Conservation (phyloP, 257 asterid species). For the Catharanthus roseus region DNA sequence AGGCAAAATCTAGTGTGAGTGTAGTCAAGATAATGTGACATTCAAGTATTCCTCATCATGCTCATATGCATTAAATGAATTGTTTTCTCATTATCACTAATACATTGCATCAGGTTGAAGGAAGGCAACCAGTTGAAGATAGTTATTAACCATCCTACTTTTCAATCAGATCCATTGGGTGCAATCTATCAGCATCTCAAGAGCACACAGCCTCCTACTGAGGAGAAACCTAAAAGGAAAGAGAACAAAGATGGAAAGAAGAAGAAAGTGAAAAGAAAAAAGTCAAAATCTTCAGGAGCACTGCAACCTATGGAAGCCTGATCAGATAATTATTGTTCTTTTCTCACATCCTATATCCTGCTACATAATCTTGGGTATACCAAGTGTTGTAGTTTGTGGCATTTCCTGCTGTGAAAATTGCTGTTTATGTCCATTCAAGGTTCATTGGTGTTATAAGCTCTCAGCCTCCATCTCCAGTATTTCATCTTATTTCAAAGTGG, state of each 20-base stretch:
- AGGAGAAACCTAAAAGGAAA: constrained; percentile 45
- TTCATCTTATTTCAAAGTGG: background rate
- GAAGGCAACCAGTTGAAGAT: constrained; percentile 55
- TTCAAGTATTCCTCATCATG: background rate
- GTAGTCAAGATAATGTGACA: constrained; percentile 22
- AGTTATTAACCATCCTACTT: constrained; percentile 52
- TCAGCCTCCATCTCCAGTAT: background rate
- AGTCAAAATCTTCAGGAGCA: constrained; percentile 29
- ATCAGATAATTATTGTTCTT: background rate
- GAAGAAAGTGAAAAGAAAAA: constrained; percentile 42
- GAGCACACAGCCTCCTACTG: constrained; percentile 57
- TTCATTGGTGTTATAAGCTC: background rate
- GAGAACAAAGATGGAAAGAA: constrained; percentile 35
- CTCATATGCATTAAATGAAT: background rate
- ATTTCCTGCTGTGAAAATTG: background rate
- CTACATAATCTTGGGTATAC: too few species aligned
- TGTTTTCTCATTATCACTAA: constrained; percentile 12
- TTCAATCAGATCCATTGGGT: constrained; percentile 61
- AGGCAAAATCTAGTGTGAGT: constrained; percentile 66
- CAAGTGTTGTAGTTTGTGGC: background rate
- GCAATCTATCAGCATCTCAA: constrained; percentile 67
- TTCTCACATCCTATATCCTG: background rate
- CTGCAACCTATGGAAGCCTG: constrained; percentile 55
- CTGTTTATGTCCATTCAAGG: background rate
- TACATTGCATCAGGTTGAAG: constrained; percentile 48